Evolutionary conservation across 495 filamentous ascomycete species (phyloP).

Genomic region (Pseudevernia furfuracea): DNA sequence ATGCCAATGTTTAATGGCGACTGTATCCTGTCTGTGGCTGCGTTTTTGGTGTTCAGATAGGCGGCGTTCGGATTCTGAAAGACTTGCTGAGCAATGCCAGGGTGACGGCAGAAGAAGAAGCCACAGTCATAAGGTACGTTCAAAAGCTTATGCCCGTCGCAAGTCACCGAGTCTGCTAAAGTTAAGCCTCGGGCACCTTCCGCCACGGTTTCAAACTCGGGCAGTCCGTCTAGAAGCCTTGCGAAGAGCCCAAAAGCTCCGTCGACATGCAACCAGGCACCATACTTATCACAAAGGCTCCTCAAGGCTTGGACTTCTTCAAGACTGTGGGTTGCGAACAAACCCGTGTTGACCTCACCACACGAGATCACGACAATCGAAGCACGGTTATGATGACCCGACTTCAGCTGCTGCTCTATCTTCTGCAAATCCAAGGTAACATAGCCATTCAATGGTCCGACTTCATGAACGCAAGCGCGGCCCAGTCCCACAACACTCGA

Average conservation of each 20-base stretch:
- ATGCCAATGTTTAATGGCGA: constrained; percentile 83
- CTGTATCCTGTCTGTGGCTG: constrained; percentile 43
- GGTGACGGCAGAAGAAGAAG: constrained; percentile 70
- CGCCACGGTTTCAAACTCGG: constrained; percentile 52
- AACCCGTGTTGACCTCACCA: constrained; percentile 87
- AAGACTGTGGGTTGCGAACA: constrained; percentile 58
- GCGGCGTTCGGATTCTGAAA: constrained; percentile 83
- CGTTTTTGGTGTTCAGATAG: constrained; percentile 53
- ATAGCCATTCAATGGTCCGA: constrained; percentile 44
- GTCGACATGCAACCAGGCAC: constrained; percentile 86
- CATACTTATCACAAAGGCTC: constrained; percentile 61
- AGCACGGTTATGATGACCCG: constrained; percentile 40
- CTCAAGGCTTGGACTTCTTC: constrained; percentile 58
- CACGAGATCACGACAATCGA: constrained; percentile 72
- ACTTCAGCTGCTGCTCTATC: constrained; percentile 47
- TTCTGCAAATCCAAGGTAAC: constrained; percentile 60
- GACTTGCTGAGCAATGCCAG: constrained; percentile 48
- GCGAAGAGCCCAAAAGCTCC: constrained; percentile 86
- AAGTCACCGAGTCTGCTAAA: constrained; percentile 75
- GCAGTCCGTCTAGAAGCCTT: constrained; percentile 50
- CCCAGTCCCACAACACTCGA: constrained; percentile 76
- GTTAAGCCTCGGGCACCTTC: constrained; percentile 60
- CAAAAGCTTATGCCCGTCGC: constrained; percentile 85
- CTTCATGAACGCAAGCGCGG: constrained; percentile 53
- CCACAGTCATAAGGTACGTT: constrained; percentile 95